Conservation (phyloP, 108 stramenopile genomes). For the Pelagomonas calceolata region DNA sequence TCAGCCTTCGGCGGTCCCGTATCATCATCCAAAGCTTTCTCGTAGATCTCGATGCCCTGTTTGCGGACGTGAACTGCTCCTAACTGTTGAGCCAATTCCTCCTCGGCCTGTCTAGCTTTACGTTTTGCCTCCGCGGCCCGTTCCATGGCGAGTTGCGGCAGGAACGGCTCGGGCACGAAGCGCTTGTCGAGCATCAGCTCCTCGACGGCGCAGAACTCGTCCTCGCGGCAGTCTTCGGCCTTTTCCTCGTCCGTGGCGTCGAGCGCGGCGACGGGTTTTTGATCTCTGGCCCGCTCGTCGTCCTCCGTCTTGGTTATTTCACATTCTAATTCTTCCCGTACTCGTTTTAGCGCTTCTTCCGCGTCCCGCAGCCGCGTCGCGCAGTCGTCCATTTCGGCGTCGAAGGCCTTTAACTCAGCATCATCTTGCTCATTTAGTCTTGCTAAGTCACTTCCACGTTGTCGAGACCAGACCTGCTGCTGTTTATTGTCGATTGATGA, state of each 20-base stretch:
- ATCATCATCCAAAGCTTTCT: too few relatives aligned
- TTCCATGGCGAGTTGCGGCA: neutral
- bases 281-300: conserved; percentile 6
- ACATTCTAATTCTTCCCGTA: neutral
- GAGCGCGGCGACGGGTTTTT: neutral
- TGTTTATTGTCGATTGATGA: neutral
- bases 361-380: neutral
- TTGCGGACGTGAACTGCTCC: too few relatives aligned
- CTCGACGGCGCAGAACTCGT: conserved; percentile 12
- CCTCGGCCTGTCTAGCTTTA: too few relatives aligned
- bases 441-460: neutral
- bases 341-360: neutral
- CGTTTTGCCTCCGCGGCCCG: too few relatives aligned
- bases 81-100: too few relatives aligned
- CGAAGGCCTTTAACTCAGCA: neutral
- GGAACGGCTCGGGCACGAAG: neutral
- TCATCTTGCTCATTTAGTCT: neutral
- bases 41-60: too few relatives aligned
- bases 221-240: conserved; percentile 11
- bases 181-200: neutral
- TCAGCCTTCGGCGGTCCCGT: too few relatives aligned
- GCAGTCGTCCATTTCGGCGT: neutral
- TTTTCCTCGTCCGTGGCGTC: conserved; percentile 11
- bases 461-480: too few relatives aligned
- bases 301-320: conserved; percentile 1